phyloP scores from a whole-genome alignment of 306 rosid species.

The Acmispon strigosus region DNA sequence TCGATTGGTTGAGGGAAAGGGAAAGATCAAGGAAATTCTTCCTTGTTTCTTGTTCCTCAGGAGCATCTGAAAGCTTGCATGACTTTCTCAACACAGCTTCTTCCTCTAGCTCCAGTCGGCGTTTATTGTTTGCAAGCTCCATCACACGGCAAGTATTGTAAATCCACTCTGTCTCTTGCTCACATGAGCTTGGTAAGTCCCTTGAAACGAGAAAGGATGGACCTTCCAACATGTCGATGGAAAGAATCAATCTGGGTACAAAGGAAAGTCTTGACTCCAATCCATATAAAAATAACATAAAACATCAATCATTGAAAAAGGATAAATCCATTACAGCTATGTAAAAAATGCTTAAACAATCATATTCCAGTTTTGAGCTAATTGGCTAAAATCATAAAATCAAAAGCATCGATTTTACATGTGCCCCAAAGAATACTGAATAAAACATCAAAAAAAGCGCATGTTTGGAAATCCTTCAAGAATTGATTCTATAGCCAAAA shows the following conservation, averaged over 20 bases:
- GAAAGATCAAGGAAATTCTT: slow-evolving; percentile 20
- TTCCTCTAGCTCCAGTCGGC: slow-evolving; percentile 32
- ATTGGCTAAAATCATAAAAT: slow-evolving; percentile 15
- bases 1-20: slow-evolving; percentile 15
- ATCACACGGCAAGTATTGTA: slow-evolving; percentile 40
- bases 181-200: slow-evolving; percentile 55
- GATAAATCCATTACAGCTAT: neutral
- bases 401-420: neutral
- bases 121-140: slow-evolving; percentile 39
- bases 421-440: neutral
- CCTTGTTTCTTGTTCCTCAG: slow-evolving; percentile 9
- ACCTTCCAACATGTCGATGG: slow-evolving; percentile 56
- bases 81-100: slow-evolving; percentile 29
- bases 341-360: neutral
- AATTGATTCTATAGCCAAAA: no score
- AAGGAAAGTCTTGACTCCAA: slow-evolving; percentile 11
- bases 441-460: no score
- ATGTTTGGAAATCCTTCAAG: no score
- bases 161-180: slow-evolving; percentile 61
- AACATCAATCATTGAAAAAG: slow-evolving; percentile 18
- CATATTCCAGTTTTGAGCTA: neutral
- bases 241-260: slow-evolving; percentile 20
- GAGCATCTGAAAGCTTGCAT: slow-evolving; percentile 36
- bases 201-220: slow-evolving; percentile 58
- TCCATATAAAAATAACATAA: slow-evolving; percentile 7